Evolutionary conservation across 192 early-diverging fungal genomes (phyloP).

Genomic region (Dissophora ornata): DNA sequence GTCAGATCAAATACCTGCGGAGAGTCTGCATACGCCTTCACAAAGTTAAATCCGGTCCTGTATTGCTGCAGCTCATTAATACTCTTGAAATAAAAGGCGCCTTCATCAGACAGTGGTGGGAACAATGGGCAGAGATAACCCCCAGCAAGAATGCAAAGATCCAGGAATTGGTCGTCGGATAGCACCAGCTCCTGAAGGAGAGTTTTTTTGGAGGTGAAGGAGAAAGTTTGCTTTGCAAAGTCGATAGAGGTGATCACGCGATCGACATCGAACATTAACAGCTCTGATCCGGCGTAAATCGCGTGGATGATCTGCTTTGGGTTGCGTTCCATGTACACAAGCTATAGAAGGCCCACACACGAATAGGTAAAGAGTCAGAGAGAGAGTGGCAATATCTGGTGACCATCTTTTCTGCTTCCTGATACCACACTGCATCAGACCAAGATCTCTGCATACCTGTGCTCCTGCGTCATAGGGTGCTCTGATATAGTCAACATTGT

Average conservation of each 20-base stretch:
- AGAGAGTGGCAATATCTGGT: no score
- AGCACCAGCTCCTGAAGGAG: slow-evolving; percentile 70
- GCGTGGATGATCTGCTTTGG: slow-evolving; percentile 77
- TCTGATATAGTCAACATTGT: slow-evolving; percentile 78
- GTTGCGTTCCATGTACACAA: slow-evolving; percentile 78
- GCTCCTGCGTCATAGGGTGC: slow-evolving; percentile 85
- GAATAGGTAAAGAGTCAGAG: background rate
- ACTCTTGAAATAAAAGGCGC: slow-evolving; percentile 76
- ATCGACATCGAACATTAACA: slow-evolving; percentile 83
- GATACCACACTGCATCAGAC: no score
- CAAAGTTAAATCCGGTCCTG: slow-evolving; percentile 78
- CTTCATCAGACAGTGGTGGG: slow-evolving; percentile 67
- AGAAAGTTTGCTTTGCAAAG: slow-evolving; percentile 72
- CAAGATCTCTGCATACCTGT: slow-evolving; percentile 69
- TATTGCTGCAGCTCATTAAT: slow-evolving; percentile 75
- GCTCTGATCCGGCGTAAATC: slow-evolving; percentile 75
- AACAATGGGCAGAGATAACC: slow-evolving; percentile 81
- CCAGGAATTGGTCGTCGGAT: slow-evolving; percentile 76
- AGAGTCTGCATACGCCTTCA: slow-evolving; percentile 70
- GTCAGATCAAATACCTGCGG: slow-evolving; percentile 11
- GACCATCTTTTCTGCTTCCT: no score
- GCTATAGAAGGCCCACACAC: slow-evolving; percentile 34
- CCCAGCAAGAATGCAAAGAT: slow-evolving; percentile 84
- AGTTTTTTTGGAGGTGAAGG: slow-evolving; percentile 70
- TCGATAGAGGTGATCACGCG: slow-evolving; percentile 75